Conservation (phyloP, 129 eudicot genomes). For the Pulicaria dysenterica region DNA sequence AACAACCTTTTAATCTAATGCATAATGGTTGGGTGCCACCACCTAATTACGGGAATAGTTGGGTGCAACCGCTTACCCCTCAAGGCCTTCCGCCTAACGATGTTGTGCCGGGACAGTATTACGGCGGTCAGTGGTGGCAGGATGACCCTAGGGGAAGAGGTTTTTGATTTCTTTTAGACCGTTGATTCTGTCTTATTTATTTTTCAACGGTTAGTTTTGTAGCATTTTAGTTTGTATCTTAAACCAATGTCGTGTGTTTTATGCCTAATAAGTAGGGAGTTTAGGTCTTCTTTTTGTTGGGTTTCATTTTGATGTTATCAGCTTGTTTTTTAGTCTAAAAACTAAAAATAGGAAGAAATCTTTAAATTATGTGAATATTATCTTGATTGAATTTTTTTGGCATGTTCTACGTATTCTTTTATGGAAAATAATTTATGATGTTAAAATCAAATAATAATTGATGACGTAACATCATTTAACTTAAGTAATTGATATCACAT, state of each 20-base stretch:
- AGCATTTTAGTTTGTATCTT: not conserved
- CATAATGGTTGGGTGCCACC: slow-evolving; percentile 37
- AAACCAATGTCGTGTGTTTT: not conserved
- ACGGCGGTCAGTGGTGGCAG: slow-evolving; percentile 30
- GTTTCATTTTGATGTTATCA: not conserved
- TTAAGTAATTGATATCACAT: too few relatives aligned
- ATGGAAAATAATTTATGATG: too few relatives aligned
- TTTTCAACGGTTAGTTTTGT: slow-evolving; percentile 17
- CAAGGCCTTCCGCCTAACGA: slow-evolving; percentile 22
- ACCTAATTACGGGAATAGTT: not conserved
- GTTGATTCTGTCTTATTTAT: slow-evolving; percentile 4
- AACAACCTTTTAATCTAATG: slow-evolving; percentile 13
- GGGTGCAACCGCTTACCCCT: slow-evolving; percentile 13
- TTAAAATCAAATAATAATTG: too few relatives aligned
- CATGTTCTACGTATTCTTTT: too few relatives aligned
- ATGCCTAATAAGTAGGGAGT: too few relatives aligned
- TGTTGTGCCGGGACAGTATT: slow-evolving; percentile 35
- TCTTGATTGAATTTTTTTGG: too few relatives aligned
- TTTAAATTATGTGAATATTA: too few relatives aligned
- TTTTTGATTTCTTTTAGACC: slow-evolving; percentile 36
- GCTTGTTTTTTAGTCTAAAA: too few relatives aligned
- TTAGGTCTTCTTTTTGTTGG: not conserved
- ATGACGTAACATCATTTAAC: too few relatives aligned
- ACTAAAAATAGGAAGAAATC: too few relatives aligned
- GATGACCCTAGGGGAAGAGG: slow-evolving; percentile 49